Evolutionary conservation across 1,139 yeast genomes (phyloP), one percentile per base, ranked within the genome.

Genomic region (Casaregolazyma suthepensis): DNA sequence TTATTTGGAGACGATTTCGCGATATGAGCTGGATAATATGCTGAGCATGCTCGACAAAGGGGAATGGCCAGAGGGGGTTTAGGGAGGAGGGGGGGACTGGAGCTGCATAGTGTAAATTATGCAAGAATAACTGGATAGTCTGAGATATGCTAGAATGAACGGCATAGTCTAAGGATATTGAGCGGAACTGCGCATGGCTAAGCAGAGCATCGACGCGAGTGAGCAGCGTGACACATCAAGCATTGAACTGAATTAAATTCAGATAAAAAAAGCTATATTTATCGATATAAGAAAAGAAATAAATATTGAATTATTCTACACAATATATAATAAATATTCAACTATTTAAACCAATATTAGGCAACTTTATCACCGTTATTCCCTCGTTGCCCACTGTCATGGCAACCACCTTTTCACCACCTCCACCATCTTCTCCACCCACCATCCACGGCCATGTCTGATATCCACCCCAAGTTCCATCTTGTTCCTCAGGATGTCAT

Each of bases 401-500:
- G 29, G 45, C 40, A 45, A 26, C 48, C 20, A 35, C 26, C n/a
- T 19, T 23, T 18, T 15, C 19, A 22, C 46, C 46, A 3, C 17
- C 9, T 18, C 19, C 9, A 42, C 15, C 23, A 19, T 10, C 45
- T 19, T 5, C n/a, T 2, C 13, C 23, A 5, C 13, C 23, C 19
- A 13, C 7, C 23, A 19, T 12, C 37, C 20, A 23, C 23, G 26
- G 15, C 18, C 9, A 48, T 48, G 50, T 18, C 47, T 6, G 35
- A 46, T 18, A 17, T 49, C 13, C 52, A 49, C 48, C n/a, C 23
- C 37, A 46, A 75, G 63, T 69, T 81, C 46, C 78, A 75, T 56
- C 70, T 82, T 43, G 72, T 79, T 38, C 72, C 75, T 54, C 80
- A 76, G 56, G 87, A 83, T 59, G 70, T 80, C 56, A 69, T 72